Percentiles rank a stretch among this genome's conserved stretches.
These are phyloP conservation scores for Amanita inopinata DNA, from an alignment of 768 basidiomycete genomes.

Conservation along the genomic window DNA sequence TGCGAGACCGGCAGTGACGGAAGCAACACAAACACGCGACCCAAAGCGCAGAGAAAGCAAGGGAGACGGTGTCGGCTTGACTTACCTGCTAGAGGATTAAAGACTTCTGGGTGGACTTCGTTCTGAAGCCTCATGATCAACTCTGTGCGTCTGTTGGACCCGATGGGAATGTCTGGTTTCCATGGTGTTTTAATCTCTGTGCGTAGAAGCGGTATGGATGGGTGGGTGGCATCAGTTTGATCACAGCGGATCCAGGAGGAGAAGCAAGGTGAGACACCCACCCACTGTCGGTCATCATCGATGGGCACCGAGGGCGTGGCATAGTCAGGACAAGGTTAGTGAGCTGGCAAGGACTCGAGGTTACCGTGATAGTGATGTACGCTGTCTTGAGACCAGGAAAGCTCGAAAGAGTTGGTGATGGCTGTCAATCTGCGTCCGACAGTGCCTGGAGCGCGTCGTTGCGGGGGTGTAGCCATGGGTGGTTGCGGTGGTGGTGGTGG, in stretches of 20 bases:
- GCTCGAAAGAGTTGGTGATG: constrained; percentile 3
- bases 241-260: too few species aligned
- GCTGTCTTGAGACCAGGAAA: not conserved
- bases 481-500: too few species aligned
- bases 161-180: not conserved
- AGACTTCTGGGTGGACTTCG: constrained; percentile 1
- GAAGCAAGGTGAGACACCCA: too few species aligned
- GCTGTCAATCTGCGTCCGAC: not conserved
- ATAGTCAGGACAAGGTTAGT: too few species aligned
- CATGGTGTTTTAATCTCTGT: not conserved
- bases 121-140: constrained; percentile 6
- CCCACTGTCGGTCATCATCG: too few species aligned
- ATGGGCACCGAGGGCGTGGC: too few species aligned
- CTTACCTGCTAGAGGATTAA: constrained; percentile 2
- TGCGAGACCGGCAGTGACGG: too few species aligned
- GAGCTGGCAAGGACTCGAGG: not conserved
- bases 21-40: too few species aligned
- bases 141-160: not conserved
- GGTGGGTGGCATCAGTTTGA: not conserved
- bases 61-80: not conserved
- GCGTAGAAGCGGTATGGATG: not conserved
- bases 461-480: not conserved
- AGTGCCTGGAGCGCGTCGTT: not conserved
- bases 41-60: too few species aligned
- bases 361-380: constrained; percentile 7